A percentile compares a stretch with the other conserved stretches of the same genome.
Evolutionary conservation across 2,329 filamentous ascomycete species (phyloP).

Genomic region (Scedosporium apiospermum): DNA sequence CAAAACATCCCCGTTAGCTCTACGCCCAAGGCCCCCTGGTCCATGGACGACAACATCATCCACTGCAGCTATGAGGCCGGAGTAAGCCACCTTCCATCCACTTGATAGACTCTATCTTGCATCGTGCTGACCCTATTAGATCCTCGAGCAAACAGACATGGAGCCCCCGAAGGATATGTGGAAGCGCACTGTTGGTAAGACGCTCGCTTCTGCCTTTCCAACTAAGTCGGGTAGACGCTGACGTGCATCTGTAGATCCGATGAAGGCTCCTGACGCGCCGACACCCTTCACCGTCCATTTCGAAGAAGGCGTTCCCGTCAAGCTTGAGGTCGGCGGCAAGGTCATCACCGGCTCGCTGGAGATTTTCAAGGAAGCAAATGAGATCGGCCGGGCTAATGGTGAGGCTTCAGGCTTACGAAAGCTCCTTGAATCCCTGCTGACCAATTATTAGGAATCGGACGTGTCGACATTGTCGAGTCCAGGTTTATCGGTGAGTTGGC

Average conservation of each 20-base stretch:
- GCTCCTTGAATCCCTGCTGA: no score
- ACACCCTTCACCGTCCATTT: constrained; percentile 58
- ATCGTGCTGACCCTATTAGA: neutral
- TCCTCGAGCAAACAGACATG: neutral
- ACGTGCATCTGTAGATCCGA: constrained; percentile 40
- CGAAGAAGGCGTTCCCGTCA: constrained; percentile 56
- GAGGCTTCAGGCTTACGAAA: constrained; percentile 10
- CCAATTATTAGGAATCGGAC: constrained; percentile 32
- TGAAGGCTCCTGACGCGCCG: constrained; percentile 53
- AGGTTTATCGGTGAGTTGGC: constrained; percentile 18
- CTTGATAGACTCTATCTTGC: neutral
- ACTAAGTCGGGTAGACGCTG: constrained; percentile 10
- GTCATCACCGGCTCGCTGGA: constrained; percentile 53
- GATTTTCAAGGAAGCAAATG: constrained; percentile 55
- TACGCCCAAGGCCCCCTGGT: constrained; percentile 64
- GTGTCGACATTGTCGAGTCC: constrained; percentile 49
- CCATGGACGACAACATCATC: constrained; percentile 50
- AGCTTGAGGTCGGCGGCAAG: constrained; percentile 42
- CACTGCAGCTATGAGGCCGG: constrained; percentile 77
- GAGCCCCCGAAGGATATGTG: constrained; percentile 48
- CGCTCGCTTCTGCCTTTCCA: neutral
- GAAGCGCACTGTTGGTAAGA: constrained; percentile 43
- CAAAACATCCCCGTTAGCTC: constrained; percentile 62
- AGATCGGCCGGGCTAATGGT: constrained; percentile 54
- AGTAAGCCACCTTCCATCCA: neutral